Percentiles rank a stretch among this genome's conserved stretches.
phyloP scores from a whole-genome alignment of 805 yeast genomes.

The Wickerhamiella occidentalis region DNA sequence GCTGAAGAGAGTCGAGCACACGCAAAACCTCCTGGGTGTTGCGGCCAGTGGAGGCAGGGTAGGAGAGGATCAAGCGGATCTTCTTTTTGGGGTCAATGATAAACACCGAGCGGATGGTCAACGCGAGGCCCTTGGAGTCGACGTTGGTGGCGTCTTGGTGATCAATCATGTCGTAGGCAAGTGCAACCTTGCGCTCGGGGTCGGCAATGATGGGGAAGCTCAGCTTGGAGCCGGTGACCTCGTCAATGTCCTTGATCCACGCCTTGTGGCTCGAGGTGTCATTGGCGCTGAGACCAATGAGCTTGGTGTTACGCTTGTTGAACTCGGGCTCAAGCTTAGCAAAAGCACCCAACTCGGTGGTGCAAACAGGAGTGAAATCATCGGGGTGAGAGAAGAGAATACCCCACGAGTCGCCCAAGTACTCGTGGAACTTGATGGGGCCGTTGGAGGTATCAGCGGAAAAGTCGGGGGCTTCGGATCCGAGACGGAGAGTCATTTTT shows the following conservation, averaged over 20 bases:
- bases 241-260: conserved; percentile 92
- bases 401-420: conserved; percentile 75
- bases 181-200: conserved; percentile 70
- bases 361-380: conserved; percentile 94
- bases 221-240: conserved; percentile 64
- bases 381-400: conserved; percentile 91
- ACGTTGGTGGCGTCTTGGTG: conserved; percentile 74
- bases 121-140: conserved; percentile 58
- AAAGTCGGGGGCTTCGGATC: conserved; percentile 83
- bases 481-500: conserved; percentile 45
- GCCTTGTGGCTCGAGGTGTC: conserved; percentile 68
- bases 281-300: conserved; percentile 85
- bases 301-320: conserved; percentile 72
- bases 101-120: conserved; percentile 88
- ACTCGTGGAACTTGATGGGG: conserved; percentile 74
- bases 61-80: conserved; percentile 73
- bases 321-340: conserved; percentile 87
- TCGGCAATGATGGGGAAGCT: conserved; percentile 88
- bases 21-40: conserved; percentile 88
- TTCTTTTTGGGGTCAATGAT: conserved; percentile 86
- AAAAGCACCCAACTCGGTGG: conserved; percentile 92
- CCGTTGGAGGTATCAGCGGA: conserved; percentile 75
- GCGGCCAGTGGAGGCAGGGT: conserved; percentile 93
- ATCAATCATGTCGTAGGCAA: conserved; percentile 75
- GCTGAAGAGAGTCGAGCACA: conserved; percentile 81